phyloP scores from a whole-genome alignment of 164 flowering plant species.

The Kalanchoe fedtschenkoi region DNA sequence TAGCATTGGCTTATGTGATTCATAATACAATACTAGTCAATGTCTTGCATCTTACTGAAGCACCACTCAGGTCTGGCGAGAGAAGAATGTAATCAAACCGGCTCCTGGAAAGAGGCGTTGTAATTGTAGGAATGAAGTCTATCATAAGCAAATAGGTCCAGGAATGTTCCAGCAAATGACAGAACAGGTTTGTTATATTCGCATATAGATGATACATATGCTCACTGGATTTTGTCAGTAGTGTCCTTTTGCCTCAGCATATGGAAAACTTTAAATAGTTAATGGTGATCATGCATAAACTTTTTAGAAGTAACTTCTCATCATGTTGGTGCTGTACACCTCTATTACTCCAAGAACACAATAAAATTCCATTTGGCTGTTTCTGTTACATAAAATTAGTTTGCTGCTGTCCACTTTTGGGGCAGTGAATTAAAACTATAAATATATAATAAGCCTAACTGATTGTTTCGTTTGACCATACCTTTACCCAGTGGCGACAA shows the following conservation, averaged over 20 bases:
- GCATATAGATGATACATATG: no score
- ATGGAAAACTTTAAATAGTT: neutral
- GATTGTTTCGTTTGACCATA: neutral
- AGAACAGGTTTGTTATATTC: neutral
- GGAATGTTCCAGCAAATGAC: constrained; percentile 99
- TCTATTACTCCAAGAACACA: no score
- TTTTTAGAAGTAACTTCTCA: neutral
- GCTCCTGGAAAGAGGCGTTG: constrained; percentile 95
- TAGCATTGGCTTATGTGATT: no score
- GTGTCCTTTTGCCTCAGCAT: neutral
- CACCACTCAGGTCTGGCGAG: constrained; percentile 84
- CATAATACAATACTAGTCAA: neutral
- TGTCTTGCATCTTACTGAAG: neutral
- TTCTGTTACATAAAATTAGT: no score
- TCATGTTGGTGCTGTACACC: no score
- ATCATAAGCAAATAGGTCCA: constrained; percentile 94
- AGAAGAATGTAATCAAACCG: constrained; percentile 79
- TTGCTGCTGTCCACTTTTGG: neutral
- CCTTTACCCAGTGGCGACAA: neutral
- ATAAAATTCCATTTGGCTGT: no score
- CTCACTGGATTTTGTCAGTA: neutral
- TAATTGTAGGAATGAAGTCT: constrained; percentile 95
- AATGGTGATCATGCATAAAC: no score
- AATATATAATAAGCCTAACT: neutral
- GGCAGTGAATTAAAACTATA: neutral